Percentiles rank a stretch among this genome's conserved stretches.
Evolutionary conservation across 2,329 filamentous ascomycete genomes (phyloP).

Genomic region (Neonectria magnoliae): DNA sequence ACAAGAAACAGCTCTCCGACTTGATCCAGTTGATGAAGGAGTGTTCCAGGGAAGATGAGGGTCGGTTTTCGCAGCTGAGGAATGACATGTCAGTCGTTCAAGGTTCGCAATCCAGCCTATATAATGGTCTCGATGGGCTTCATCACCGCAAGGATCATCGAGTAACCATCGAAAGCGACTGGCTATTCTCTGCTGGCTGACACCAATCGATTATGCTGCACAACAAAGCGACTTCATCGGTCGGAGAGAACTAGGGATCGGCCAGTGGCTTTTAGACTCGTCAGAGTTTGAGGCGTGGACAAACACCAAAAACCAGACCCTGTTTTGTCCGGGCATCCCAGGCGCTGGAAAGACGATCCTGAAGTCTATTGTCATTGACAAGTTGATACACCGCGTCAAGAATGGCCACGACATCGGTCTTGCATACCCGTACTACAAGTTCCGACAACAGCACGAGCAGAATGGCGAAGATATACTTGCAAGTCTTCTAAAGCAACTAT

Average conservation of each 20-base stretch:
- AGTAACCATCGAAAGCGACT: background rate
- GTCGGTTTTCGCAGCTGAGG: background rate
- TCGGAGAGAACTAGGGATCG: background rate
- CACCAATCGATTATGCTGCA: background rate
- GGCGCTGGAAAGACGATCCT: conserved; percentile 50
- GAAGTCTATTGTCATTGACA: conserved; percentile 28
- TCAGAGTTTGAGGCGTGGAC: background rate
- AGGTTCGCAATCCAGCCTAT: background rate
- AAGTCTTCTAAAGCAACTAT: conserved; percentile 48
- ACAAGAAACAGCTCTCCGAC: background rate
- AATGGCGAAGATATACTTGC: conserved; percentile 37
- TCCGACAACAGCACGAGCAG: conserved; percentile 34
- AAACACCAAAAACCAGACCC: conserved; percentile 15
- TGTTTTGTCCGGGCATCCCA: conserved; percentile 52
- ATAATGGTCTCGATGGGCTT: background rate
- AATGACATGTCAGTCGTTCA: background rate
- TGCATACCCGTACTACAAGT: conserved; percentile 38
- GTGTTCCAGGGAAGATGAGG: background rate
- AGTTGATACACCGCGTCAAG: conserved; percentile 29
- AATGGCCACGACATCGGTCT: conserved; percentile 28
- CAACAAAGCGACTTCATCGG: background rate
- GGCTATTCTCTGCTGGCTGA: background rate
- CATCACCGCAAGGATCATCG: background rate
- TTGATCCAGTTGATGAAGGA: background rate
- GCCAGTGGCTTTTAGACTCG: background rate